phyloP scores from a whole-genome alignment of 805 yeast genomes.

The Wickerhamomyces sydowiorum region DNA sequence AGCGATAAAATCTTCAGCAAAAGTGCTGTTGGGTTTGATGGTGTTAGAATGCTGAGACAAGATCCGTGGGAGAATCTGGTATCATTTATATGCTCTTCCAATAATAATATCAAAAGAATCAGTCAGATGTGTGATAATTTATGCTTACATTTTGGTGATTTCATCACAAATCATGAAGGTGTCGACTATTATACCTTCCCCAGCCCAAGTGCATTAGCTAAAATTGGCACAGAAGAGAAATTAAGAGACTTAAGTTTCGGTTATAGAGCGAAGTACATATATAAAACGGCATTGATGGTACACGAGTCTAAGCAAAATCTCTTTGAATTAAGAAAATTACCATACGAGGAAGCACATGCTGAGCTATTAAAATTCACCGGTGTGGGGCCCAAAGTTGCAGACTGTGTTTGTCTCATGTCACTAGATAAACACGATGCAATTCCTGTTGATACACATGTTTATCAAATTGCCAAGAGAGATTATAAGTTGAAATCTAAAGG shows the following conservation, averaged over 20 bases:
- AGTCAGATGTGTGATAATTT: slow-evolving; percentile 86
- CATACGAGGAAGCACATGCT: slow-evolving; percentile 49
- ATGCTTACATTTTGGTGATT: slow-evolving; percentile 64
- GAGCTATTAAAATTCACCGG: slow-evolving; percentile 67
- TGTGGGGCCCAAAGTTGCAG: slow-evolving; percentile 98
- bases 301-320: slow-evolving; percentile 29
- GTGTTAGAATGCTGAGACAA: slow-evolving; percentile 81
- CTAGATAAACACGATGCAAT: slow-evolving; percentile 81
- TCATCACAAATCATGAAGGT: slow-evolving; percentile 48
- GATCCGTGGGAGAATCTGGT: slow-evolving; percentile 96
- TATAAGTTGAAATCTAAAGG: slow-evolving; percentile 47
- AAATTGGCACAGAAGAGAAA: slow-evolving; percentile 33
- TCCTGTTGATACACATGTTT: slow-evolving; percentile 95
- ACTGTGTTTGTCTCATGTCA: slow-evolving; percentile 91
- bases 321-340: slow-evolving; percentile 36
- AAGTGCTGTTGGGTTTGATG: slow-evolving; percentile 39
- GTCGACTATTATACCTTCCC: slow-evolving; percentile 71
- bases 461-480: slow-evolving; percentile 80
- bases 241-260: slow-evolving; percentile 63
- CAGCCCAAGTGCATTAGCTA: slow-evolving; percentile 43
- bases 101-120: slow-evolving; percentile 90
- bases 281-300: slow-evolving; percentile 58
- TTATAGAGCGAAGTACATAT: slow-evolving; percentile 84
- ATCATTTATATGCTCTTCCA: slow-evolving; percentile 92
- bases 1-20: slow-evolving; percentile 46